phyloP scores from a whole-genome alignment of 305 asterid genomes.

The Andrographis paniculata region DNA sequence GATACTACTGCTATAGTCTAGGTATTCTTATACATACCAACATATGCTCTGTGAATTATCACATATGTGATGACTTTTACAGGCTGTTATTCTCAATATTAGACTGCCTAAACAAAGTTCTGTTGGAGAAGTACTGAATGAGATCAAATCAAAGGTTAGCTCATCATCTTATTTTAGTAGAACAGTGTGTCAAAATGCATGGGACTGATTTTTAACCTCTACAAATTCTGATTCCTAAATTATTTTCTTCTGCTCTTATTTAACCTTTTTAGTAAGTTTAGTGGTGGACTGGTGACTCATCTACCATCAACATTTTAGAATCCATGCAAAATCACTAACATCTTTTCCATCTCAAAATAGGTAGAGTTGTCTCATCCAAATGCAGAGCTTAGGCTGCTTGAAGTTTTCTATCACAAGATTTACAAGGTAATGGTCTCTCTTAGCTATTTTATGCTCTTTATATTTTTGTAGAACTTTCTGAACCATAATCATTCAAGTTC shows the following conservation, averaged over 20 bases:
- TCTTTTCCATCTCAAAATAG: neutral
- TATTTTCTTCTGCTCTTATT: neutral
- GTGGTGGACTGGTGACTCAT: neutral
- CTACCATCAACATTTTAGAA: neutral
- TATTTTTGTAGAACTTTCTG: neutral
- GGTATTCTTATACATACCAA: slow-evolving; percentile 7
- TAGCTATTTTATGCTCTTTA: slow-evolving; percentile 6
- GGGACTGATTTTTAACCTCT: too few relatives aligned
- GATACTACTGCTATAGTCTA: slow-evolving; percentile 10
- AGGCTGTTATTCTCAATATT: slow-evolving; percentile 77
- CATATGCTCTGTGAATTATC: slow-evolving; percentile 6
- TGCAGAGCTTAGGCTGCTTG: slow-evolving; percentile 97
- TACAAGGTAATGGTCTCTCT: slow-evolving; percentile 59
- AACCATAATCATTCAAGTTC: neutral
- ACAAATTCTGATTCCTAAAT: neutral
- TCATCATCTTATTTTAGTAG: neutral
- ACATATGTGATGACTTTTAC: slow-evolving; percentile 17
- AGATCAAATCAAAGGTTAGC: slow-evolving; percentile 82
- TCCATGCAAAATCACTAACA: neutral
- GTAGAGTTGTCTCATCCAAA: slow-evolving; percentile 68
- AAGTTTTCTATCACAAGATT: slow-evolving; percentile 95
- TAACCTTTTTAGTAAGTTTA: neutral
- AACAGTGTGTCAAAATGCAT: neutral
- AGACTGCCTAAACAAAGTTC: slow-evolving; percentile 90
- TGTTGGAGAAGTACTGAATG: slow-evolving; percentile 89